These are phyloP conservation scores for Diaporthe sp. DNA, from an alignment of 2,329 filamentous ascomycete species.

Conservation along the genomic window DNA sequence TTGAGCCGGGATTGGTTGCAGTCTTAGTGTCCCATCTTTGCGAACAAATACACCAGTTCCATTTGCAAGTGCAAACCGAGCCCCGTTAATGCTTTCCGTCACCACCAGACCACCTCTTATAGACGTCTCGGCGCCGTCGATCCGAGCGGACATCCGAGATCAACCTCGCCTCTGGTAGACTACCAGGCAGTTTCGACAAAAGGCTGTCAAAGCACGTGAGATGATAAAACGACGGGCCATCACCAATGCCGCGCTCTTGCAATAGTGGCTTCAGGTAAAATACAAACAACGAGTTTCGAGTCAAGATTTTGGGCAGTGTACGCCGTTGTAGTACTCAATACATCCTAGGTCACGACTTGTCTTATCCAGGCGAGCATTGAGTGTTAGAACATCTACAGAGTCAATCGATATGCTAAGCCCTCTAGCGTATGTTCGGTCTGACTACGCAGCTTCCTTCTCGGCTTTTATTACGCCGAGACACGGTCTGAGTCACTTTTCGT, in stretches of 20 bases:
- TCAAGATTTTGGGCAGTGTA: background rate
- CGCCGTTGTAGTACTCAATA: background rate
- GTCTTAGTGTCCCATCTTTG: background rate
- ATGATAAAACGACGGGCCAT: background rate
- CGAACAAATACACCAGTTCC: fast-evolving
- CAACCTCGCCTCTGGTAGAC: background rate
- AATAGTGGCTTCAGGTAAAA: background rate
- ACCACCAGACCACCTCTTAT: background rate
- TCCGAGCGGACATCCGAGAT: background rate
- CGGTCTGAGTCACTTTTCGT: constrained; percentile 8
- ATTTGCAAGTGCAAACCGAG: background rate
- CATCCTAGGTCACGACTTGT: background rate
- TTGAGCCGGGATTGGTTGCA: background rate
- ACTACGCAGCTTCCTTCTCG: background rate
- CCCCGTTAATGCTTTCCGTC: background rate
- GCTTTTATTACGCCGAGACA: background rate
- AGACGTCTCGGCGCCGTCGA: background rate
- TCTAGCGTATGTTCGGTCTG: background rate
- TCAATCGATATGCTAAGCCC: background rate
- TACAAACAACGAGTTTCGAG: background rate
- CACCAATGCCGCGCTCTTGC: background rate
- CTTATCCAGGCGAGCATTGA: background rate
- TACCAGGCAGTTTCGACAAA: background rate
- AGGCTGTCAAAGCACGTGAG: background rate
- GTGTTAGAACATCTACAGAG: background rate